phyloP scores from a whole-genome alignment of 306 rosid genomes.

The Styphnolobium japonicum region DNA sequence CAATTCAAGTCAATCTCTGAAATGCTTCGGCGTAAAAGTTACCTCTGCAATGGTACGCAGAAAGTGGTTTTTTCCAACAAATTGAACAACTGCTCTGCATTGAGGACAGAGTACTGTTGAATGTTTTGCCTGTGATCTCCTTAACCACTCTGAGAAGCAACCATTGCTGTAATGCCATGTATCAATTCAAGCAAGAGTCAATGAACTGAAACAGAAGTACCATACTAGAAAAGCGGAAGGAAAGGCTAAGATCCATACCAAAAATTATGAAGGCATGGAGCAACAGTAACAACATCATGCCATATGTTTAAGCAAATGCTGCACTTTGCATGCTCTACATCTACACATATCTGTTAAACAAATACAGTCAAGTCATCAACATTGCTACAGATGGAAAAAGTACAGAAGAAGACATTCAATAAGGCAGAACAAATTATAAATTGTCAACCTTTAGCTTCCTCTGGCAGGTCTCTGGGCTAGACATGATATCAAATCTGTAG shows the following conservation, averaged over 20 bases:
- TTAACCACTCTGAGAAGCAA: constrained; percentile 95
- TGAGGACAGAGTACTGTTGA: constrained; percentile 86
- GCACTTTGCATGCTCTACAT: constrained; percentile 85
- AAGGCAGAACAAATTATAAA: constrained; percentile 8
- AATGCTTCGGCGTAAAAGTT: constrained; percentile 24
- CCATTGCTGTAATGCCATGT: constrained; percentile 65
- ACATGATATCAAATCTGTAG: constrained; percentile 58
- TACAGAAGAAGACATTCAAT: background rate
- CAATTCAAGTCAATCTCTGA: background rate
- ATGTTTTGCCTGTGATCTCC: constrained; percentile 67
- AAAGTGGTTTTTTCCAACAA: constrained; percentile 89
- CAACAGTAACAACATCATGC: constrained; percentile 88
- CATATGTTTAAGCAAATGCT: constrained; percentile 88
- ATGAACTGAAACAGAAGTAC: constrained; percentile 19
- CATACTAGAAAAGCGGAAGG: background rate
- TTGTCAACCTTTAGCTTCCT: constrained; percentile 51
- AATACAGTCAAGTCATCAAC: constrained; percentile 30
- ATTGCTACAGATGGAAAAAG: background rate
- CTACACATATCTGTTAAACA: constrained; percentile 60
- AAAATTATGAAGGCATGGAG: constrained; percentile 94
- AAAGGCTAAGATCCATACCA: constrained; percentile 50
- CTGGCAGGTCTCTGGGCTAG: constrained; percentile 48
- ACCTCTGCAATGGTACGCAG: constrained; percentile 67
- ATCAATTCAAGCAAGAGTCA: constrained; percentile 24
- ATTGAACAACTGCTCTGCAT: constrained; percentile 83